phyloP scores from a whole-genome alignment of 1,139 yeast species.

The Geotrichum phurueaensis region DNA sequence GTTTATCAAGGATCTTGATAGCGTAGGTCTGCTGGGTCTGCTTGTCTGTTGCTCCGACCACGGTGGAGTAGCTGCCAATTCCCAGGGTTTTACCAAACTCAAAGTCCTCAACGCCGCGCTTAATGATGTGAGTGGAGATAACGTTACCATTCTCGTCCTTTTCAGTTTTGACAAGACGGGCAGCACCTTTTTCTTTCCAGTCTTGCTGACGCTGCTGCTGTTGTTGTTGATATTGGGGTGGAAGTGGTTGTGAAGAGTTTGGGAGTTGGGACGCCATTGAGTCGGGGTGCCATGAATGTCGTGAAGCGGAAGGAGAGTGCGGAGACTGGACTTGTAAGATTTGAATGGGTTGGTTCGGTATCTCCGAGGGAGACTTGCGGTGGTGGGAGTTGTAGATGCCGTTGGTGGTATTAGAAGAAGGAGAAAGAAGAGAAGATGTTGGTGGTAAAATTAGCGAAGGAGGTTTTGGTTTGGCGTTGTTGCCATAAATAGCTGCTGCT shows the following conservation, averaged over 20 bases:
- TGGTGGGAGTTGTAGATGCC: neutral
- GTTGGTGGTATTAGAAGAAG: neutral
- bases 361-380: neutral
- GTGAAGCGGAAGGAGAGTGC: neutral
- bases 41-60: constrained; percentile 76
- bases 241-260: constrained; percentile 6
- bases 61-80: constrained; percentile 95
- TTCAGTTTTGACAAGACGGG: constrained; percentile 44
- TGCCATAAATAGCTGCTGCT: neutral
- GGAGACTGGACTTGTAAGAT: neutral
- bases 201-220: constrained; percentile 22
- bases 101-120: constrained; percentile 68
- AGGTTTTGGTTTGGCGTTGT: neutral
- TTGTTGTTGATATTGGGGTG: constrained; percentile 13
- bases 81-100: constrained; percentile 83
- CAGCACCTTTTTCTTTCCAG: constrained; percentile 47
- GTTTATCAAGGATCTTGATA: constrained; percentile 82
- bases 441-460: neutral
- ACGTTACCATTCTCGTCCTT: constrained; percentile 44
- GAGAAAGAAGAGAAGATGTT: neutral
- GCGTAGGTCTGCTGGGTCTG: constrained; percentile 75
- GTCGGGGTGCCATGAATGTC: constrained; percentile 14
- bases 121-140: constrained; percentile 38
- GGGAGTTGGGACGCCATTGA: neutral
- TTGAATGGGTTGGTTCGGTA: neutral